phyloP scores from a whole-genome alignment of 768 basidiomycete species.

The Trametes cingulata region DNA sequence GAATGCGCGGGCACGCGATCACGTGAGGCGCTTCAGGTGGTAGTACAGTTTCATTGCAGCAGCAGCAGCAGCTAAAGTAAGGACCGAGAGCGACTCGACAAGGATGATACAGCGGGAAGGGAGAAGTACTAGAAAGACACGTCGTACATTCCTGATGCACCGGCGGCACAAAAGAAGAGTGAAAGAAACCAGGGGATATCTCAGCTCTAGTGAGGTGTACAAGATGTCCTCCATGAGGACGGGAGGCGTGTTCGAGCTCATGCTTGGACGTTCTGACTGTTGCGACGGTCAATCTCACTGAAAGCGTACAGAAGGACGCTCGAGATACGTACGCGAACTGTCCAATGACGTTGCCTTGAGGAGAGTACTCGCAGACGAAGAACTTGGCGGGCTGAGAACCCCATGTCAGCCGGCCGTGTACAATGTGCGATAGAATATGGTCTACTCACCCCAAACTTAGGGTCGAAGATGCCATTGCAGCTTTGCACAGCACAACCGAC shows the following conservation, averaged over 20 bases:
- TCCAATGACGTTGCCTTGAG: slow-evolving; percentile 64
- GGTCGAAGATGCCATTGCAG: slow-evolving; percentile 60
- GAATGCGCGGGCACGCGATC: neutral
- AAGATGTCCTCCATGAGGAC: neutral
- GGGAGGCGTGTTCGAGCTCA: slow-evolving; percentile 3
- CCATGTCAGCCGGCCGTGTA: neutral
- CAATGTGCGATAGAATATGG: neutral
- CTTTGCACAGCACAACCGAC: slow-evolving; percentile 62
- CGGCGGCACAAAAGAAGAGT: slow-evolving; percentile 16
- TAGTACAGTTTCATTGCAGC: slow-evolving; percentile 12
- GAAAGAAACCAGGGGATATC: slow-evolving; percentile 5
- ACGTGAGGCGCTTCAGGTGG: neutral
- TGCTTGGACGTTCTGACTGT: slow-evolving; percentile 35
- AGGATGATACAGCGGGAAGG: slow-evolving; percentile 19
- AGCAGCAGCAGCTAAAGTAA: neutral
- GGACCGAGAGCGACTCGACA: slow-evolving; percentile 2
- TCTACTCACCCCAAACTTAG: slow-evolving; percentile 52
- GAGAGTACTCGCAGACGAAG: slow-evolving; percentile 70
- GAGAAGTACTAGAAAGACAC: slow-evolving; percentile 9
- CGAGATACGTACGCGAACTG: slow-evolving; percentile 52
- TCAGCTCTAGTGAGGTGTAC: neutral
- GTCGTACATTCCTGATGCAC: slow-evolving; percentile 25
- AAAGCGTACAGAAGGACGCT: neutral
- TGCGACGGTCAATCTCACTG: neutral
- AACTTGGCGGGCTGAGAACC: slow-evolving; percentile 50